Percentiles rank a stretch among this genome's conserved stretches.
phyloP scores from a whole-genome alignment of 2,329 filamentous ascomycete species.

The Hymenoscyphus albidus region DNA sequence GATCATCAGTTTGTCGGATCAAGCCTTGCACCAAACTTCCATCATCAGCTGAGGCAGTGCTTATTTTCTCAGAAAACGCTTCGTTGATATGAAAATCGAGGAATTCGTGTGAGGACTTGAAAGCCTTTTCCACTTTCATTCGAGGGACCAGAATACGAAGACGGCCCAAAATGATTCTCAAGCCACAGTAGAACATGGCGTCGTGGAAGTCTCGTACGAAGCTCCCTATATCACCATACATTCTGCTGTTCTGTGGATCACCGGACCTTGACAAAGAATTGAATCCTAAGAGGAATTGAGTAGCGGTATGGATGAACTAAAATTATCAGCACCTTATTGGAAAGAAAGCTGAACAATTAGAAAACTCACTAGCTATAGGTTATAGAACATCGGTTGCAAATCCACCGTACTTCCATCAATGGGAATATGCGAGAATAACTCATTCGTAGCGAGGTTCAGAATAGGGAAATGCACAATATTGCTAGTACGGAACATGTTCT shows the following conservation, averaged over 20 bases:
- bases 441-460: neutral
- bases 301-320: constrained; percentile 2
- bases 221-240: neutral
- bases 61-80: neutral
- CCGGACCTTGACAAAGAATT: neutral
- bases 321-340: neutral
- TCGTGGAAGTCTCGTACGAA: neutral
- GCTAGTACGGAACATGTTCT: neutral
- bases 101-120: neutral
- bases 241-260: constrained; percentile 30
- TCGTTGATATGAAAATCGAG: neutral
- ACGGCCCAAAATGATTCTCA: neutral
- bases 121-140: neutral
- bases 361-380: neutral
- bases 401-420: constrained; percentile 4
- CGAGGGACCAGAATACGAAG: constrained; percentile 1
- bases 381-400: neutral
- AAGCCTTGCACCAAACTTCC: neutral
- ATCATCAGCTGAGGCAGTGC: neutral
- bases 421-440: neutral
- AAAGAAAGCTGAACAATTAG: no score
- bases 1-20: neutral
- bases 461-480: constrained; percentile 1
- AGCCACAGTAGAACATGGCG: neutral
- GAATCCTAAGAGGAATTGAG: constrained; percentile 3